These are phyloP conservation scores for Salix caprea DNA, from an alignment of 345 rosid species.

Conservation along the genomic window DNA sequence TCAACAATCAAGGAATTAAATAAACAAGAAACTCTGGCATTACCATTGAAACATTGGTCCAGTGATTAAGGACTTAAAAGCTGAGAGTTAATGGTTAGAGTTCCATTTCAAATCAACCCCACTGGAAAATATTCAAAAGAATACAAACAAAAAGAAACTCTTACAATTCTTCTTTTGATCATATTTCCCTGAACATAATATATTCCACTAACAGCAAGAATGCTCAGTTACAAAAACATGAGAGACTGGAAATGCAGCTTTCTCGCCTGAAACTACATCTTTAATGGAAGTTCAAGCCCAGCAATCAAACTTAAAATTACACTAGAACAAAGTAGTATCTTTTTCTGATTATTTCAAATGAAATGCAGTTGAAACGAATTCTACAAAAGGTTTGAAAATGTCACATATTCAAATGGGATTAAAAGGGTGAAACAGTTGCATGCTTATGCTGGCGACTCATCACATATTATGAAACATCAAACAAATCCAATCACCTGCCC, in stretches of 20 bases:
- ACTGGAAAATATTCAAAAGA: not conserved
- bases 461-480: not conserved
- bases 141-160: not conserved
- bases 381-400: not conserved
- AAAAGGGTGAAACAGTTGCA: slow-evolving; percentile 3
- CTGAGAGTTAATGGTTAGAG: not conserved
- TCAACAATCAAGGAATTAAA: not conserved
- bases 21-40: not conserved
- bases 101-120: not conserved
- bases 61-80: not conserved
- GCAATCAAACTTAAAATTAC: not conserved
- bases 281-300: not conserved
- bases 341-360: not conserved
- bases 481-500: slow-evolving; percentile 64
- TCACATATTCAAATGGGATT: not conserved
- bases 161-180: not conserved
- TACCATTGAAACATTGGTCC: not conserved
- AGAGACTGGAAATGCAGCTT: not conserved
- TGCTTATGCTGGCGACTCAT: not conserved
- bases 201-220: not conserved
- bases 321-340: not conserved
- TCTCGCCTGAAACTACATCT: not conserved
- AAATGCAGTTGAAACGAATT: not conserved
- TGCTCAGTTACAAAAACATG: not conserved
- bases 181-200: not conserved